These are phyloP conservation scores for Yamagishiella unicocca DNA, from an alignment of 139 green algal genomes.

Conservation along the genomic window DNA sequence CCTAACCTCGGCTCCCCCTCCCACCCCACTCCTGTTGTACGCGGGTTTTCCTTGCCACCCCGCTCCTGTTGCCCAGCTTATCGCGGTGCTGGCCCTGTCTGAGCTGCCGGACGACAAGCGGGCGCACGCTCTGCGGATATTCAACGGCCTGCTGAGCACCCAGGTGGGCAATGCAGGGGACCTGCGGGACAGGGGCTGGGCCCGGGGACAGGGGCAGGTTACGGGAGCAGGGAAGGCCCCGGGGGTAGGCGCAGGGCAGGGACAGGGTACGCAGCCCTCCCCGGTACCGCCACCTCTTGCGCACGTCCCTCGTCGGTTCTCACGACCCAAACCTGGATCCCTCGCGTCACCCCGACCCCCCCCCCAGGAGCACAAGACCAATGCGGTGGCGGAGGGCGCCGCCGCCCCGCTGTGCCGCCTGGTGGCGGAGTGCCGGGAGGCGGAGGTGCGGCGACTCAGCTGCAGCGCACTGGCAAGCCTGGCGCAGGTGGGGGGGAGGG, in stretches of 20 bases:
- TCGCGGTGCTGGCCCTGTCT: constrained; percentile 29
- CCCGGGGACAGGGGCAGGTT: no score
- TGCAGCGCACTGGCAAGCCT: constrained; percentile 60
- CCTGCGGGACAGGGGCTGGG: no score
- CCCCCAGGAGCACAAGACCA: constrained; percentile 57
- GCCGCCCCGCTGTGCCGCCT: constrained; percentile 45
- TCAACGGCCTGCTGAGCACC: constrained; percentile 55
- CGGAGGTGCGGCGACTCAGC: constrained; percentile 55
- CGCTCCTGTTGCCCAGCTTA: constrained; percentile 23
- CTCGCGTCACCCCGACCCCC: not conserved
- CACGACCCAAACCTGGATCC: not conserved
- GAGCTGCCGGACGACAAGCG: constrained; percentile 48
- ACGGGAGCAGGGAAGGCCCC: no score
- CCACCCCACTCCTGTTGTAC: no score
- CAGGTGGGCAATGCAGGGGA: no score
- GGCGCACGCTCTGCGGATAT: constrained; percentile 51
- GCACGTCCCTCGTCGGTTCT: not conserved
- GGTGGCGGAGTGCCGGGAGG: constrained; percentile 12
- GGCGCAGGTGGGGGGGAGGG: constrained; percentile 28
- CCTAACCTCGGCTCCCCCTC: no score
- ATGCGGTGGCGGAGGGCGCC: constrained; percentile 51
- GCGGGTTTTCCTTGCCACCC: no score
- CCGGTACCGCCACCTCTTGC: no score
- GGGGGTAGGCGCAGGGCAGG: no score
- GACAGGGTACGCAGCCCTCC: no score